Evolutionary conservation across 345 rosid species (phyloP), one percentile per base, ranked within the genome.

Genomic region (Eucalyptus cloeziana): DNA sequence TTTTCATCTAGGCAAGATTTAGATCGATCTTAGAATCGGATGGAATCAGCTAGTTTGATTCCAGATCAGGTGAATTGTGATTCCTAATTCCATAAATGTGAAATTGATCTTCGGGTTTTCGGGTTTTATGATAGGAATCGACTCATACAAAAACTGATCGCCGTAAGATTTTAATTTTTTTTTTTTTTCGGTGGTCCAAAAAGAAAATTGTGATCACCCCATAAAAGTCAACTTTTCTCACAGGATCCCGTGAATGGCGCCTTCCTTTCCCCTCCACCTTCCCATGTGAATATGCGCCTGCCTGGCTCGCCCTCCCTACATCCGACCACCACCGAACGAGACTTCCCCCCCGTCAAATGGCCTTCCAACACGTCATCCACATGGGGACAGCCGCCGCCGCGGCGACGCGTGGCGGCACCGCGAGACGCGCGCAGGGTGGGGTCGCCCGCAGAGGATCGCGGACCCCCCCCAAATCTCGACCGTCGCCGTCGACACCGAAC

Each of bases 311-410:
- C 62, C 62, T 56, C 33, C 47, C 83, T 37, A 10, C 83, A 76
- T 24, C 30, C 47, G 47, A 40, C 47, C 83, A 3, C 83, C 15
- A 22, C 83, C 2, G 15, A 7, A 10, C 62, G 62, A 6, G 2
- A 5, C 24, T 37, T 37, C 47, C 7, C 83, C 2, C 14, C 27
- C 2, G 14, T 12, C 83, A 4, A 76, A 7, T 40, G 11, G 83
- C 5, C 43, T 21, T 11, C 47, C 15, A 10, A 76, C 83, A 76
- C 47, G 83, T 76, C 83, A 76, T 6, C 47, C 3, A 3, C 8
- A 2, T 10, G 0, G 7, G 25, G 13, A 3, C 10, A 9, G 22
- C 40, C 27, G 0, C 83, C 47, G 15, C 13, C 8, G 83, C 1
- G 2, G 47, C 15, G 14, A 40, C 47, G 7, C 47, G 47, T 37